phyloP scores from a whole-genome alignment of 2,329 filamentous ascomycete species.

The Penicillium sclerotiorum region DNA sequence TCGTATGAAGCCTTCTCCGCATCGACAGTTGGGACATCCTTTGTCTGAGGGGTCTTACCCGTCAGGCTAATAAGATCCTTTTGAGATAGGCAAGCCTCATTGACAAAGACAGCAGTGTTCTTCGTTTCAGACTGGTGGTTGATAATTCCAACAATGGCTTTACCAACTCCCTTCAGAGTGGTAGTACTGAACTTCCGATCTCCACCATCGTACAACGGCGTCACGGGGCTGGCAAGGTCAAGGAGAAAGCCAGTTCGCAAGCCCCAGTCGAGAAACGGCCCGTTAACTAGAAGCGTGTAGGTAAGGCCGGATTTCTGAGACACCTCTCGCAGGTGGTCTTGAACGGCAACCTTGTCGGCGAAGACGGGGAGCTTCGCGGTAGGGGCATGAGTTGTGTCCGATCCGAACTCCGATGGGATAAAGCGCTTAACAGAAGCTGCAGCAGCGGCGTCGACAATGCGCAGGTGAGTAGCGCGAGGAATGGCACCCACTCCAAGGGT shows the following conservation, averaged over 20 bases:
- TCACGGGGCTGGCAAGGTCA: slow-evolving; percentile 34
- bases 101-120: slow-evolving; percentile 11
- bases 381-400: slow-evolving; percentile 29
- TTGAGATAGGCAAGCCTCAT: slow-evolving; percentile 11
- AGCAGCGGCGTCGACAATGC: slow-evolving; percentile 32
- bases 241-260: slow-evolving; percentile 49
- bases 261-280: slow-evolving; percentile 37
- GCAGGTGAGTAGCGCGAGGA: not conserved
- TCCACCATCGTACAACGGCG: slow-evolving; percentile 18
- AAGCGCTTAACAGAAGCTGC: slow-evolving; percentile 32
- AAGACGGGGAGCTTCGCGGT: slow-evolving; percentile 31
- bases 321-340: slow-evolving; percentile 29
- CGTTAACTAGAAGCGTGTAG: slow-evolving; percentile 34
- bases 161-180: slow-evolving; percentile 9
- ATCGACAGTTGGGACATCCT: not conserved
- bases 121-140: slow-evolving; percentile 4
- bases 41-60: not conserved
- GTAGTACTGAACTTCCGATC: slow-evolving; percentile 14
- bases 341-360: slow-evolving; percentile 30
- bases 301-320: slow-evolving; percentile 21
- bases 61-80: slow-evolving; percentile 7
- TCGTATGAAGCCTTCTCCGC: not conserved
- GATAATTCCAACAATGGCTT: slow-evolving; percentile 3
- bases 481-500: slow-evolving; percentile 12
- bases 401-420: slow-evolving; percentile 40